These are phyloP conservation scores for Juncus effusus DNA, from an alignment of 176 grass and related monocot species.

Conservation along the genomic window DNA sequence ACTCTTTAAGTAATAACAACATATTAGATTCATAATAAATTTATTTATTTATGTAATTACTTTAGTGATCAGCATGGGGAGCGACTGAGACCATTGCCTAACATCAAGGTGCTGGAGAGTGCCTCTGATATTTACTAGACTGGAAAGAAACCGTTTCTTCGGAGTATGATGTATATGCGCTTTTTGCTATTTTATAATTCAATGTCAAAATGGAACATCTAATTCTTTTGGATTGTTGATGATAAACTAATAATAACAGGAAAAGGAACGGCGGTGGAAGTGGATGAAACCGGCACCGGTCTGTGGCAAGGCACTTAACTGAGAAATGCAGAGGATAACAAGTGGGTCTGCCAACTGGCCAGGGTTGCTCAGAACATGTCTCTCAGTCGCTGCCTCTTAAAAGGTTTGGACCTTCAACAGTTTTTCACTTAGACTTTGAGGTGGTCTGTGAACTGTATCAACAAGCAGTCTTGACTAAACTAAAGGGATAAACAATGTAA, in stretches of 20 bases:
- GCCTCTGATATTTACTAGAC: constrained; percentile 51
- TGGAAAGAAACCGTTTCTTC: constrained; percentile 62
- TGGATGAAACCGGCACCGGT: constrained; percentile 71
- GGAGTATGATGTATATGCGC: constrained; percentile 63
- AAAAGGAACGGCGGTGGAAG: constrained; percentile 63
- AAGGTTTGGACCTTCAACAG: constrained; percentile 37
- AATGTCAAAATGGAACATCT: too few relatives aligned
- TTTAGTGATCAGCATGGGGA: constrained; percentile 79
- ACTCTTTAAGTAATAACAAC: background rate
- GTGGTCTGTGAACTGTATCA: too few relatives aligned
- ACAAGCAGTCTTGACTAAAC: too few relatives aligned
- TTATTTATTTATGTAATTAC: background rate
- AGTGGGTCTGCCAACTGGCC: constrained; percentile 27
- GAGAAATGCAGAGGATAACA: constrained; percentile 55
- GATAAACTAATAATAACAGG: constrained; percentile 22
- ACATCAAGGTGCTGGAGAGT: constrained; percentile 65
- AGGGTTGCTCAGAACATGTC: constrained; percentile 46
- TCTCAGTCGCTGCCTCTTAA: constrained; percentile 57
- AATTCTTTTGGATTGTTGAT: too few relatives aligned
- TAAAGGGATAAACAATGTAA: too few relatives aligned
- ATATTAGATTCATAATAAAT: background rate
- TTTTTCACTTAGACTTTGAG: background rate
- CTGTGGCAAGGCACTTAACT: constrained; percentile 51
- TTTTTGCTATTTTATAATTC: constrained; percentile 1
- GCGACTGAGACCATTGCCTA: constrained; percentile 61